phyloP scores from a whole-genome alignment of 164 flowering plant genomes.

The Brasenia schreberi region DNA sequence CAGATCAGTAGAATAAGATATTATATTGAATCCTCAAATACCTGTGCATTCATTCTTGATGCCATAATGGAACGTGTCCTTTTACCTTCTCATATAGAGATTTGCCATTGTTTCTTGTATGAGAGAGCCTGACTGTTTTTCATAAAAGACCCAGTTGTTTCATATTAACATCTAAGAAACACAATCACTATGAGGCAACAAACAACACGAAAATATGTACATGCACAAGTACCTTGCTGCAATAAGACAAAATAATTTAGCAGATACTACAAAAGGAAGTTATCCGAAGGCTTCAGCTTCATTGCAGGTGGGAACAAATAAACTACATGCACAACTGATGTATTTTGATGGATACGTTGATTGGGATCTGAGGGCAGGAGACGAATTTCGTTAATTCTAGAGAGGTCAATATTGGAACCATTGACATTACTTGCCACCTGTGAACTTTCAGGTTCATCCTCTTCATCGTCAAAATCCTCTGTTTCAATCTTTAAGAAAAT shows the following conservation, averaged over 20 bases:
- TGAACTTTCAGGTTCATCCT: slow-evolving; percentile 35
- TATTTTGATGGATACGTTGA: slow-evolving; percentile 35
- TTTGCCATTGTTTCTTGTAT: too few species aligned
- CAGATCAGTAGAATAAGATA: too few species aligned
- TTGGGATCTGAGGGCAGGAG: slow-evolving; percentile 76
- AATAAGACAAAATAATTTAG: too few species aligned
- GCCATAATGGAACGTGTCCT: too few species aligned
- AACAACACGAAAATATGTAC: not conserved
- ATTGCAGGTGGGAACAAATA: too few species aligned
- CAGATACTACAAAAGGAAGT: too few species aligned
- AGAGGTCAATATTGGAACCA: slow-evolving; percentile 24
- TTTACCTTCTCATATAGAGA: too few species aligned
- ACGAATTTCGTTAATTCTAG: slow-evolving; percentile 82
- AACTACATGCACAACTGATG: not conserved
- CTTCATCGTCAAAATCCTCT: slow-evolving; percentile 40
- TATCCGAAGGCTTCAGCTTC: not conserved
- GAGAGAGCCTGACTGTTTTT: too few species aligned
- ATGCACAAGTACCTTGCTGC: not conserved
- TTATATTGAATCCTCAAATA: too few species aligned
- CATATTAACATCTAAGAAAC: not conserved
- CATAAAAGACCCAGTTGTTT: too few species aligned
- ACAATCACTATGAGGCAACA: not conserved
- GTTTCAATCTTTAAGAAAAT: slow-evolving; percentile 58
- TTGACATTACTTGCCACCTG: slow-evolving; percentile 40
- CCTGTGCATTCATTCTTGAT: too few species aligned